Base-by-base conservation (phyloP, 768 basidiomycete genomes). In the Termitomyces sp. region DNA sequence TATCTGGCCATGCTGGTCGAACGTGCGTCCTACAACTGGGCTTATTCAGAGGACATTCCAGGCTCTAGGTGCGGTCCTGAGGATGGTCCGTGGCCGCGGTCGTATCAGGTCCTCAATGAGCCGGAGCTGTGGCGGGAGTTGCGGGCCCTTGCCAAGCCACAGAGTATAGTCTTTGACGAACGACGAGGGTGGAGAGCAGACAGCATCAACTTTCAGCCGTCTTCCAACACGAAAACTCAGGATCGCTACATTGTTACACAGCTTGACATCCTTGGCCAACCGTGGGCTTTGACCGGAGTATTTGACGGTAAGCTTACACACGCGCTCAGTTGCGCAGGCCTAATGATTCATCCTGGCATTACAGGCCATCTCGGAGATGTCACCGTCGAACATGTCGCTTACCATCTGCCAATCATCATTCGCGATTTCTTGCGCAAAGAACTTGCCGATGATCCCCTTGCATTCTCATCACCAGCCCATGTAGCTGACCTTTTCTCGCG, bases 201-300 rank as follows among this genome's bases (percentile, higher is more conserved):
- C 63, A 80, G 78, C 46, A 71, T 88, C 68, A 88, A 87, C 66
- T 88, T 88, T 59, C 87, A 88, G 61, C 87, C 87, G 4, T 85
- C 82, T 39, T 72, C 75, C 0, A 73, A 70, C 9, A 76, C 79
- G 20, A 73, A 70, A 60, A 87, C 83, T 0, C 87, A 88, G 71
- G 87, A 88, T 64, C 77, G 87, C 58, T 85, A 85, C 61, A 78
- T 85, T 33, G 78, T 86, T 57, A 81, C 80, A 8, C 77, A 79
- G 64, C 74, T 87, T 57, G 73, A 84, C 46, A 72, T 88, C 55
- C 75, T 75, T 51, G 86, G 83, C 15, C 78, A 75, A 33, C 70
- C 73, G 51, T 88, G 87, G 86, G 75, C 77, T n/a, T 76, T 88
- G 61, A 85, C 84, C 1, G 87, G 84, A 49, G 85, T 88, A 37